Evolutionary conservation across 148 eudicot genomes (phyloP), one percentile per base, ranked within the genome.

Genomic region (Drosera capensis): DNA sequence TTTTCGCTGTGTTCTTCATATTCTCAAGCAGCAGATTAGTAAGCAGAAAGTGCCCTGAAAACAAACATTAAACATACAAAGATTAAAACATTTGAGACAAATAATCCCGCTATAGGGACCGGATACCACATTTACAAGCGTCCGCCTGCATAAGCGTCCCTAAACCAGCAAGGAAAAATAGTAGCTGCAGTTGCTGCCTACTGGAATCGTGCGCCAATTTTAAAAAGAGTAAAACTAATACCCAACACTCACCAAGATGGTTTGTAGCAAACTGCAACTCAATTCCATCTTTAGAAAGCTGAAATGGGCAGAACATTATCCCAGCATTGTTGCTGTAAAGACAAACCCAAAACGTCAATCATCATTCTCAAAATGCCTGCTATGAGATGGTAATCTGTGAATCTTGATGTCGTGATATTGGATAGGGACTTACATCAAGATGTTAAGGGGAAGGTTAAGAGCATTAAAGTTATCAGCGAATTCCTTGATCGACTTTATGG

Each of bases 291-390:
- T 74, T 54, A 1, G 96, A 87, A 35, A 82, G 82, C 46, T 74
- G 63, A 55, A 40, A 82, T 0, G 94, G 96, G 46, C 94, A 77
- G 56, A 82, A 82, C 94, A 82, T 87, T 35, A 87, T 57, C 7
- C 96, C 96, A 17, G 94, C 96, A 64, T 87, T 87, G 70, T 87
- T 87, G 76, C 96, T 87, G 73, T 52, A 72, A 19, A 1, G n/a
- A n/a, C 7, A 1, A 19, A 17, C 7, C 21, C 21, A 17, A 17
- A 35, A 43, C 8, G 34, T 8, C n/a, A 8, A 14, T 22, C 22
- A 39, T n/a, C 7, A 9, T 26, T 4, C 21, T 34, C 38, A 34
- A 2, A 2, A 34, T 4, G 9, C 38, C 5, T n/a, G n/a, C n/a
- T n/a, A 34, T 2, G 2, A 34, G n/a, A 34, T 5, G 13, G 38